These are phyloP conservation scores for Talaromyces sp. DNA, from an alignment of 2,329 filamentous ascomycete genomes.

Conservation along the genomic window DNA sequence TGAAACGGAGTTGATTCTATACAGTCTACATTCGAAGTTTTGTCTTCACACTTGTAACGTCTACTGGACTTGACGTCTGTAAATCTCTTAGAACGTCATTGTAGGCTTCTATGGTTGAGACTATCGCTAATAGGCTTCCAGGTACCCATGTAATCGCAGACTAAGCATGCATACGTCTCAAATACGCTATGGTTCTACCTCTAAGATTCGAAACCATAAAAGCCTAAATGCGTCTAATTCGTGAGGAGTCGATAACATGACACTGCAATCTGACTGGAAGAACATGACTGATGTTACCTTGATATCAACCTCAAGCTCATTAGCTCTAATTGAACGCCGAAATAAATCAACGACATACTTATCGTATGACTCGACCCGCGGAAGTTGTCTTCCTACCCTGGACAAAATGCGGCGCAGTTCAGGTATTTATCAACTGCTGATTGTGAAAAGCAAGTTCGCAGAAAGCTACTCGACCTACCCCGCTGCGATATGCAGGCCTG, in stretches of 20 bases:
- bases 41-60: not conserved
- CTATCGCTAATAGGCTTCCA: not conserved
- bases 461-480: not conserved
- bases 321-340: not conserved
- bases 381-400: not conserved
- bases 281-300: not conserved
- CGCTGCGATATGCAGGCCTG: not conserved
- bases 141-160: not conserved
- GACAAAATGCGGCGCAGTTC: conserved; percentile 1
- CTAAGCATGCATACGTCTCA: not conserved
- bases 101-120: not conserved
- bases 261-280: not conserved
- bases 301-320: not conserved
- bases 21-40: not conserved
- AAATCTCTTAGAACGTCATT: not conserved
- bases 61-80: not conserved
- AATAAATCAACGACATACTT: not conserved
- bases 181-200: not conserved
- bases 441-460: not conserved
- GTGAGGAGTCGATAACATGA: not conserved
- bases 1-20: not conserved
- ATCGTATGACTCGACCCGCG: not conserved
- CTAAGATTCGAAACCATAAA: not conserved
- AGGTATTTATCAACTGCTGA: not conserved
- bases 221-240: not conserved